Conservation (phyloP, 2,329 filamentous ascomycete genomes). For the Aspergillus brunneoviolaceus region DNA sequence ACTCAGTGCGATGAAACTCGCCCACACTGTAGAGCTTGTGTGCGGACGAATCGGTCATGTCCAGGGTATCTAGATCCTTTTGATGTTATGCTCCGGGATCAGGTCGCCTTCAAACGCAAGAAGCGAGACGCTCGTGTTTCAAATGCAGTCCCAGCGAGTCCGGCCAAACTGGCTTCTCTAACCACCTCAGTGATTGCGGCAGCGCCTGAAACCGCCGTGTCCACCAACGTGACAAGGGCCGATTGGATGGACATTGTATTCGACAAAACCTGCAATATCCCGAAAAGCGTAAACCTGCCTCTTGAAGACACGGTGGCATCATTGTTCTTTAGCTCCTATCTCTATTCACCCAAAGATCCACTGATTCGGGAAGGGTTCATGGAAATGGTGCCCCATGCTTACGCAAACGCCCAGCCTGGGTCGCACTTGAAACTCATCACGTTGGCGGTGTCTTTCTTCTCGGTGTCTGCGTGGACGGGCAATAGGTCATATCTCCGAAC, state of each 20-base stretch:
- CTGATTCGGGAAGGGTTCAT: constrained; percentile 28
- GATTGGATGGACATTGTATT: neutral
- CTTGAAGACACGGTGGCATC: constrained; percentile 29
- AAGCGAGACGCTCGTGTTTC: constrained; percentile 3
- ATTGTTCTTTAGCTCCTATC: constrained; percentile 31
- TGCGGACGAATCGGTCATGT: constrained; percentile 27
- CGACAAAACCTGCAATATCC: constrained; percentile 3
- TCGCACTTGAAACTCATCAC: constrained; percentile 26
- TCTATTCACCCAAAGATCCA: constrained; percentile 28
- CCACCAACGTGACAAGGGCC: neutral
- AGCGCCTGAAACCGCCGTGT: neutral
- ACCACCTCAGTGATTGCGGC: neutral
- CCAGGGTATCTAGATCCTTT: constrained; percentile 32
- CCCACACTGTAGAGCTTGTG: constrained; percentile 30
- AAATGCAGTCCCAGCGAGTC: neutral
- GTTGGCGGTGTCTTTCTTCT: constrained; percentile 30
- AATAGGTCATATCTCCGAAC: constrained; percentile 22
- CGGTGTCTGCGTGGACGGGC: constrained; percentile 31
- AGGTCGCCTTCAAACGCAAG: constrained; percentile 23
- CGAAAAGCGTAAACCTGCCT: constrained; percentile 19
- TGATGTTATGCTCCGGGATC: constrained; percentile 29
- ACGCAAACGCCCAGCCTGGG: constrained; percentile 17
- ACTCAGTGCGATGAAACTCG: constrained; percentile 32
- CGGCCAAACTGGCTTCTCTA: neutral
- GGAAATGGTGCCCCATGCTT: constrained; percentile 27